phyloP scores from a whole-genome alignment of 352 stramenopile genomes.

The Phytophthora litchii region DNA sequence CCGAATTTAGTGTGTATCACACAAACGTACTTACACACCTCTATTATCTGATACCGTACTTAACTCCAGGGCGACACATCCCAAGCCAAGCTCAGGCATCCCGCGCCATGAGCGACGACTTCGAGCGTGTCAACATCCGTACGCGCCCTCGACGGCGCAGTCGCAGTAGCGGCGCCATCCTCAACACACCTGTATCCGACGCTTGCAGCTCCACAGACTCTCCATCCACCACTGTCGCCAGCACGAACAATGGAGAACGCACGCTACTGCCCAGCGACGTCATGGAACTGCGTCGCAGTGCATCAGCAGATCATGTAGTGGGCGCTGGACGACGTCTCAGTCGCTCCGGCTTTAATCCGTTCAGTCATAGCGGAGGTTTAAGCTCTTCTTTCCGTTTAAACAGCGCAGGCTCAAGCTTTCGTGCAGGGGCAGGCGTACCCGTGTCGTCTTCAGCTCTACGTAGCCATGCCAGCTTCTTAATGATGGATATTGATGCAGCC shows the following conservation, averaged over 20 bases:
- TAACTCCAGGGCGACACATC: too few relatives aligned
- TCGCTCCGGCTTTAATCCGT: conserved; percentile 34
- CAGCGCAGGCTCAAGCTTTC: conserved; percentile 29
- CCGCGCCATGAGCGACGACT: conserved; percentile 32
- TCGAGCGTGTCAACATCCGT: conserved; percentile 17
- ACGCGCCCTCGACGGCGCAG: conserved; percentile 38
- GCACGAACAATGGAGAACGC: conserved; percentile 12
- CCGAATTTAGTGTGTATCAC: too few relatives aligned
- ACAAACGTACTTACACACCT: too few relatives aligned
- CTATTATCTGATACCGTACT: too few relatives aligned
- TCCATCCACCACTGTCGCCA: background rate
- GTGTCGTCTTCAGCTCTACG: conserved; percentile 39
- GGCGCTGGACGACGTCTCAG: conserved; percentile 33
- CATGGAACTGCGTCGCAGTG: conserved; percentile 48
- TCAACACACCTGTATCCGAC: conserved; percentile 68
- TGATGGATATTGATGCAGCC: conserved; percentile 59
- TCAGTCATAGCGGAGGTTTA: conserved; percentile 26
- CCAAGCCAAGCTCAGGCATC: too few relatives aligned
- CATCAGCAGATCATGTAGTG: conserved; percentile 38
- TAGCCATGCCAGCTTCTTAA: conserved; percentile 50
- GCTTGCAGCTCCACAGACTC: conserved; percentile 36
- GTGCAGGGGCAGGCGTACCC: conserved; percentile 29
- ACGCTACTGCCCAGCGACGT: conserved; percentile 38
- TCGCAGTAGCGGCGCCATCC: conserved; percentile 90
- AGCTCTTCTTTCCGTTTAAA: conserved; percentile 36